These are phyloP conservation scores for Eudorina sp. DNA, from an alignment of 139 green algal genomes.

Conservation along the genomic window DNA sequence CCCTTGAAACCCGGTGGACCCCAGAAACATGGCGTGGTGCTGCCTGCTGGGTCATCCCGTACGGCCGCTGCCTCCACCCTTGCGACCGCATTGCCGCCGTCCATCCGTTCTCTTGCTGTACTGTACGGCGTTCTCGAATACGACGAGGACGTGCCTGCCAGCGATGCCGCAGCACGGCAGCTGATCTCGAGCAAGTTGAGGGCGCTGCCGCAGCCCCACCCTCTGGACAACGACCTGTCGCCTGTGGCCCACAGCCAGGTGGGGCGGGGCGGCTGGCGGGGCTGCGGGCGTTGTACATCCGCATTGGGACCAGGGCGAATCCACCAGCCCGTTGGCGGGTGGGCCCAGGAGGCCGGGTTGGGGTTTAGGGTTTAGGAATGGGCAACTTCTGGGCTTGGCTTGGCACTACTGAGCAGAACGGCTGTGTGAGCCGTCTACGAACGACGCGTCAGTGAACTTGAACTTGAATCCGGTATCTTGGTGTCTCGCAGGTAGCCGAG, in stretches of 20 bases:
- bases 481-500: constrained; percentile 17
- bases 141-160: constrained; percentile 4
- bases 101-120: neutral
- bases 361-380: too few species aligned
- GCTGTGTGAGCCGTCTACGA: too few species aligned
- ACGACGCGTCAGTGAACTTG: too few species aligned
- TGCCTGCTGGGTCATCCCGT: neutral
- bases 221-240: constrained; percentile 31
- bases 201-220: neutral
- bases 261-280: neutral
- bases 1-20: neutral
- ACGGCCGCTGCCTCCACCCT: neutral
- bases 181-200: neutral
- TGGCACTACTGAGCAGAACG: too few species aligned
- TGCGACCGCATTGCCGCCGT: neutral
- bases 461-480: too few species aligned
- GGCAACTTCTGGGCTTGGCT: too few species aligned
- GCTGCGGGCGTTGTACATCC: neutral
- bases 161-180: constrained; percentile 3
- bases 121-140: constrained; percentile 41
- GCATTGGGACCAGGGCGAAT: too few species aligned
- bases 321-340: too few species aligned
- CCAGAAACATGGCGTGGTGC: neutral
- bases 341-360: too few species aligned
- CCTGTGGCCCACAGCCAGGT: constrained; percentile 35